phyloP scores from a whole-genome alignment of 345 rosid species.

The Eucalyptus microcorys region DNA sequence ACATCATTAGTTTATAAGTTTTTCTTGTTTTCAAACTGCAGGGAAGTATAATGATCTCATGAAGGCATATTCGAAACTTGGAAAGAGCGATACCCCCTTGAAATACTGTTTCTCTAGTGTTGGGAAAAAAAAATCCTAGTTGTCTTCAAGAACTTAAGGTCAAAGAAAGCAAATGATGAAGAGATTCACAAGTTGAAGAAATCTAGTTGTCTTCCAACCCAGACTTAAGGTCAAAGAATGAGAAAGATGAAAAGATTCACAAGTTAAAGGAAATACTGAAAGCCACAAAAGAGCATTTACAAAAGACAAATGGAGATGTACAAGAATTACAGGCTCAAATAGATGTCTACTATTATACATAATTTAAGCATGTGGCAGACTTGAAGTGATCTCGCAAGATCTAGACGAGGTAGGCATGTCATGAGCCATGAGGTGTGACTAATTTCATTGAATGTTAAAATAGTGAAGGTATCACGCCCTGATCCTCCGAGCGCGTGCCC shows the following conservation, averaged over 20 bases:
- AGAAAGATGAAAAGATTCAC: background rate
- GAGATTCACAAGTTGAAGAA: no score
- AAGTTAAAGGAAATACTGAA: background rate
- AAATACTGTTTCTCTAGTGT: background rate
- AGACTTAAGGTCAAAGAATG: background rate
- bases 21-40: background rate
- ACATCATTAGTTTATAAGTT: background rate
- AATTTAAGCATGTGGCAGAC: background rate
- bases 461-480: no score
- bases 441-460: no score
- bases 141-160: background rate
- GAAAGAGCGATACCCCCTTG: background rate
- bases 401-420: background rate
- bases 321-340: background rate
- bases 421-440: background rate
- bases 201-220: background rate
- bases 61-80: background rate
- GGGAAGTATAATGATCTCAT: background rate
- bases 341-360: background rate
- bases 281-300: background rate
- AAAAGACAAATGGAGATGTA: background rate
- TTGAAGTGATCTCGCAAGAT: background rate
- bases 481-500: no score
- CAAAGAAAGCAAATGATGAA: background rate
- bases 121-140: background rate